Percentiles rank a stretch among this genome's conserved stretches.
Conservation (phyloP, 352 stramenopile genomes). For the Nothophytophthora sp. region DNA sequence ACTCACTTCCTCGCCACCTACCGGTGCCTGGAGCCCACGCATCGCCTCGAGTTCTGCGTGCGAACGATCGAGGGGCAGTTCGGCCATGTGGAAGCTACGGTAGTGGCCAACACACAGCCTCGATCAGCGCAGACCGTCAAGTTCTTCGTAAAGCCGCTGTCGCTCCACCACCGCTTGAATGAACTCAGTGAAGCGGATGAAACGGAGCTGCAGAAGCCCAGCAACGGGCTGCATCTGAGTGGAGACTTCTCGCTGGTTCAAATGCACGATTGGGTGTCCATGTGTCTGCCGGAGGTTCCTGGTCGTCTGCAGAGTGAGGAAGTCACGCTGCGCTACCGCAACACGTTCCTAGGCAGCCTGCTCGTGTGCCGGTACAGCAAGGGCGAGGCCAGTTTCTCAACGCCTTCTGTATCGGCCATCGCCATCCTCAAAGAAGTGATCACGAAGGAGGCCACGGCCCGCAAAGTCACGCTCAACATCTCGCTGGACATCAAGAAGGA, state of each 20-base stretch:
- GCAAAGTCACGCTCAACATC: slow-evolving; percentile 81
- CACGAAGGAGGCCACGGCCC: slow-evolving; percentile 79
- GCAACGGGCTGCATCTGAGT: slow-evolving; percentile 69
- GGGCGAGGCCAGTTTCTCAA: slow-evolving; percentile 71
- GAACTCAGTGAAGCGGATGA: slow-evolving; percentile 60
- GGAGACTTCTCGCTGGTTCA: slow-evolving; percentile 81
- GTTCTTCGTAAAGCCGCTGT: slow-evolving; percentile 83
- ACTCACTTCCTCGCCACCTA: slow-evolving; percentile 83
- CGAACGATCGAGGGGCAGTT: slow-evolving; percentile 87
- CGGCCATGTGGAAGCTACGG: slow-evolving; percentile 75
- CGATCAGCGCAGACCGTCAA: slow-evolving; percentile 69
- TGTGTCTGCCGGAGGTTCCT: slow-evolving; percentile 80
- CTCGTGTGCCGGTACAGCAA: slow-evolving; percentile 78
- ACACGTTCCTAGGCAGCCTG: slow-evolving; percentile 75
- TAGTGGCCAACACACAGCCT: slow-evolving; percentile 65
- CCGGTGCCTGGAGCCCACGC: slow-evolving; percentile 73
- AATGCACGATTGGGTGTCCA: slow-evolving; percentile 85
- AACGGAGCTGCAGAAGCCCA: slow-evolving; percentile 47
- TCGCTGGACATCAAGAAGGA: slow-evolving; percentile 83
- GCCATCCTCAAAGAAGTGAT: slow-evolving; percentile 87
- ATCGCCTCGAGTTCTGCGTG: slow-evolving; percentile 79
- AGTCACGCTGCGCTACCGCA: slow-evolving; percentile 75
- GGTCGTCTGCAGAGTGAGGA: slow-evolving; percentile 69
- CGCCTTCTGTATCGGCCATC: slow-evolving; percentile 79
- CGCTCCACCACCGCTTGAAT: slow-evolving; percentile 74